phyloP scores from a whole-genome alignment of 805 yeast genomes.

The Candida berthetii region DNA sequence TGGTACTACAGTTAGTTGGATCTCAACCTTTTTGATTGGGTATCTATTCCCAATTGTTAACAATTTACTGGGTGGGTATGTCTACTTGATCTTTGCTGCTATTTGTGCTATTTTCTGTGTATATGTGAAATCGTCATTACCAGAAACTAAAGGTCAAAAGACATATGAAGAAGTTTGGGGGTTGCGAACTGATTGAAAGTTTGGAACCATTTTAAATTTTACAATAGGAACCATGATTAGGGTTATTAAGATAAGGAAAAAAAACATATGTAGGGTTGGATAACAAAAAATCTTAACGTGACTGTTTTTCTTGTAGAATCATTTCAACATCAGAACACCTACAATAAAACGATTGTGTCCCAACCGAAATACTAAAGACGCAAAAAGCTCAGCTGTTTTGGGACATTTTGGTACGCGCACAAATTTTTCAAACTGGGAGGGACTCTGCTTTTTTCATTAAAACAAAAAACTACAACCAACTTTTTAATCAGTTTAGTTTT shows the following conservation, averaged over 20 bases:
- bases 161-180: constrained; percentile 69
- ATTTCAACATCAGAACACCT: background rate
- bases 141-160: constrained; percentile 69
- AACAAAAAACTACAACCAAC: constrained; percentile 1
- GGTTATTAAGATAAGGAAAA: background rate
- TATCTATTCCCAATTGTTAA: constrained; percentile 73
- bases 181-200: constrained; percentile 12
- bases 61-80: constrained; percentile 64
- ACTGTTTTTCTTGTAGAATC: background rate
- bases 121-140: constrained; percentile 45
- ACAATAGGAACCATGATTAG: too few relatives aligned
- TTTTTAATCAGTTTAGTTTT: background rate
- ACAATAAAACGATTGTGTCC: background rate
- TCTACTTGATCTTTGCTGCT: constrained; percentile 64
- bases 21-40: constrained; percentile 80
- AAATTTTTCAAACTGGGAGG: background rate
- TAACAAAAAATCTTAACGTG: background rate
- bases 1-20: constrained; percentile 90
- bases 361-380: background rate
- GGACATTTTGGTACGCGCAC: background rate
- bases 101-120: constrained; percentile 44
- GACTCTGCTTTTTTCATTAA: constrained; percentile 2
- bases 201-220: too few relatives aligned
- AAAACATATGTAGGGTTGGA: background rate
- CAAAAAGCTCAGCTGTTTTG: background rate